Percentiles rank a stretch among this genome's conserved stretches.
These are phyloP conservation scores for Tolypocladium cylindrosporum DNA, from an alignment of 2,329 filamentous ascomycete genomes.

Conservation along the genomic window DNA sequence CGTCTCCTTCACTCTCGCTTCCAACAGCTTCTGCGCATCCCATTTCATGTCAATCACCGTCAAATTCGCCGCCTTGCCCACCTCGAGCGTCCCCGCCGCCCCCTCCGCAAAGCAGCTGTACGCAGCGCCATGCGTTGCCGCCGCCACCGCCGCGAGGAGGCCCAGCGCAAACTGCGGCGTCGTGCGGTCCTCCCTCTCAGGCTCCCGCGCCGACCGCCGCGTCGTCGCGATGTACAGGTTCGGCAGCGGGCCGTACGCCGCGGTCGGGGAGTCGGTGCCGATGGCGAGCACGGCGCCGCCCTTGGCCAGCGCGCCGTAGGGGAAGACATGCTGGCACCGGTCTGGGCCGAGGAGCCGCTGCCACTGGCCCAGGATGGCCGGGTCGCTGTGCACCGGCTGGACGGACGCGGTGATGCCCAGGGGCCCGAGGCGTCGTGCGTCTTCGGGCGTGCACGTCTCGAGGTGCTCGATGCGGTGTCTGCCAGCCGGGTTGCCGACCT, in stretches of 20 bases:
- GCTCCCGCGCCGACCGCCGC: neutral
- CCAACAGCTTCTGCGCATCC: neutral
- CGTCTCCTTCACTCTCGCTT: neutral
- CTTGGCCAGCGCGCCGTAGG: neutral
- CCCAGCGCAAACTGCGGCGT: neutral
- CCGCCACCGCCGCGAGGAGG: neutral
- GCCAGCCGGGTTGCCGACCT: constrained; percentile 28
- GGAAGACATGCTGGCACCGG: neutral
- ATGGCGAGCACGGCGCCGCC: neutral
- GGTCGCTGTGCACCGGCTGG: constrained; percentile 36
- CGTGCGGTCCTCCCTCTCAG: neutral
- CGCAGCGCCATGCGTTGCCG: neutral
- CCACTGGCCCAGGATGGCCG: neutral
- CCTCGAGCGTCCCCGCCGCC: neutral
- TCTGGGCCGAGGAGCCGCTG: neutral
- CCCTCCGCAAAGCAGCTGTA: neutral
- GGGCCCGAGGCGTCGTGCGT: constrained; percentile 43
- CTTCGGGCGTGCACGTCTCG: constrained; percentile 44
- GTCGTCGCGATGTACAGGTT: neutral
- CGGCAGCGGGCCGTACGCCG: neutral
- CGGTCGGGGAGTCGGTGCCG: neutral
- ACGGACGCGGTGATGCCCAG: constrained; percentile 49
- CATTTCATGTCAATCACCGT: neutral
- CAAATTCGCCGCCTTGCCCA: neutral
- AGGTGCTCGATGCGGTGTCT: constrained; percentile 55